phyloP scores from a whole-genome alignment of 768 basidiomycete genomes.

The Mrakia blollopis region DNA sequence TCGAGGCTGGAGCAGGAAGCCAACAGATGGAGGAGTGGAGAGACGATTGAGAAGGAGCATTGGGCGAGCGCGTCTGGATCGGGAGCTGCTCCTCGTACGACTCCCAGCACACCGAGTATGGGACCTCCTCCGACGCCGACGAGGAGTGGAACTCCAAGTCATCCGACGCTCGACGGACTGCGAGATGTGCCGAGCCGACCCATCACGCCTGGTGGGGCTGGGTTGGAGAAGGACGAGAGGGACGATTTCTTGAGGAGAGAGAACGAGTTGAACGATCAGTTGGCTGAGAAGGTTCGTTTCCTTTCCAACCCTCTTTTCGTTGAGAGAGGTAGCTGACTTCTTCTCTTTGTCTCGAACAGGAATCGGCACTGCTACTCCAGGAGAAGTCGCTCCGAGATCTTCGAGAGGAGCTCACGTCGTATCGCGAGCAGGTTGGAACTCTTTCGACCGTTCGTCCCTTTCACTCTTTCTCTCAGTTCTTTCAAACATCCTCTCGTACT shows the following conservation, averaged over 20 bases:
- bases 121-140: conserved; percentile 15
- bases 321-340: neutral
- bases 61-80: conserved; percentile 60
- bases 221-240: conserved; percentile 89
- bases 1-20: conserved; percentile 86
- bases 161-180: conserved; percentile 65
- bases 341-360: conserved; percentile 45
- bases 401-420: conserved; percentile 77
- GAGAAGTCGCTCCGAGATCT: conserved; percentile 85
- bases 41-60: conserved; percentile 71
- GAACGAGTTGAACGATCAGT: conserved; percentile 88
- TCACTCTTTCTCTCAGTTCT: neutral
- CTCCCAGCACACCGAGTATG: neutral
- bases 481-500: too few species aligned
- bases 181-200: conserved; percentile 77
- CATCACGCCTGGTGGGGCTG: conserved; percentile 73
- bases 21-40: conserved; percentile 80
- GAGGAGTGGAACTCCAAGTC: conserved; percentile 47
- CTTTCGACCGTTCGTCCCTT: conserved; percentile 21
- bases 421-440: conserved; percentile 68
- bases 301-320: too few species aligned
- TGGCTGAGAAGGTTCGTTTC: conserved; percentile 64
- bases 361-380: conserved; percentile 68
- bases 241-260: conserved; percentile 95
- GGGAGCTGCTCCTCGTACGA: conserved; percentile 10